phyloP scores from a whole-genome alignment of 2,329 filamentous ascomycete genomes.

The Beauveria bassiana region DNA sequence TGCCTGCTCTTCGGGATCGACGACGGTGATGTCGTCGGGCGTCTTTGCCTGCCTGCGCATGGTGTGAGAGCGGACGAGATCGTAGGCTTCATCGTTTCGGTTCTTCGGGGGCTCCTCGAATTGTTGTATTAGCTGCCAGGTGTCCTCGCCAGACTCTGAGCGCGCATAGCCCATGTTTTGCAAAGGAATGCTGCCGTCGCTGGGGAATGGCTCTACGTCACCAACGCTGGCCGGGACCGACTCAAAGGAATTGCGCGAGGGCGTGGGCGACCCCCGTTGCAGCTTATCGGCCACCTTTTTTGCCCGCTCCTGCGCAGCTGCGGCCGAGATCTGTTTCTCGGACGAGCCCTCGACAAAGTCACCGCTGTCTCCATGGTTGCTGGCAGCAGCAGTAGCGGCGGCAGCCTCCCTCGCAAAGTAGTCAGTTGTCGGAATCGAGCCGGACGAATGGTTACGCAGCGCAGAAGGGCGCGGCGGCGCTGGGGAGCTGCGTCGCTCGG shows the following conservation, averaged over 20 bases:
- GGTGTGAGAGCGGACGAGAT: slow-evolving; percentile 37
- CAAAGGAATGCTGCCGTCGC: slow-evolving; percentile 24
- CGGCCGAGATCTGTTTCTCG: slow-evolving; percentile 24
- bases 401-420: slow-evolving; percentile 11
- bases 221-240: slow-evolving; percentile 20
- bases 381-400: slow-evolving; percentile 10
- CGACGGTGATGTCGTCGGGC: slow-evolving; percentile 15
- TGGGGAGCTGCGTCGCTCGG: slow-evolving; percentile 13
- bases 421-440: slow-evolving; percentile 9
- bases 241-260: slow-evolving; percentile 29
- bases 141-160: slow-evolving; percentile 13
- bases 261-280: slow-evolving; percentile 27
- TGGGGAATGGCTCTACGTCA: slow-evolving; percentile 19
- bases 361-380: not conserved
- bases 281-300: slow-evolving; percentile 34
- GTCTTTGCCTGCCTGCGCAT: slow-evolving; percentile 6
- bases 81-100: slow-evolving; percentile 30
- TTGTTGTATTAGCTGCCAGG: slow-evolving; percentile 5
- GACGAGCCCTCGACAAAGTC: slow-evolving; percentile 7
- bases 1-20: slow-evolving; percentile 11
- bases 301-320: slow-evolving; percentile 36
- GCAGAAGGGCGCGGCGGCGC: slow-evolving; percentile 9
- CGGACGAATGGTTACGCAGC: slow-evolving; percentile 10
- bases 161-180: slow-evolving; percentile 20
- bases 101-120: slow-evolving; percentile 17